Conservation (phyloP, 306 rosid species). For the Castanea mollissima region DNA sequence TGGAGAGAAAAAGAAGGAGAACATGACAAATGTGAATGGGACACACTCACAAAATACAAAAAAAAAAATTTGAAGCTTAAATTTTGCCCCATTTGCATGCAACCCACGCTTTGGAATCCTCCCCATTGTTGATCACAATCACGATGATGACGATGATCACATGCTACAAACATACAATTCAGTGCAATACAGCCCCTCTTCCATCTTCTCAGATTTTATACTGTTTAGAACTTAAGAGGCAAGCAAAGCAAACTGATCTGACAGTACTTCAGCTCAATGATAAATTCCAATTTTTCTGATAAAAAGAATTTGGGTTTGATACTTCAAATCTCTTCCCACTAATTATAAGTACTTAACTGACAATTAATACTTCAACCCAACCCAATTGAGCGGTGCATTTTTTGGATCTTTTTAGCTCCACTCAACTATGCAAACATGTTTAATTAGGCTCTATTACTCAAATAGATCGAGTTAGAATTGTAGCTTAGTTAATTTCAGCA, state of each 20-base stretch:
- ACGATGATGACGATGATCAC: not conserved
- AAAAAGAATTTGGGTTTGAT: too few relatives aligned
- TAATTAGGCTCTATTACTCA: not conserved
- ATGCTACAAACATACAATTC: not conserved
- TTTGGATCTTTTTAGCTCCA: not conserved
- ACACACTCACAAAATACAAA: conserved; percentile 1
- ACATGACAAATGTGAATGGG: conserved; percentile 45
- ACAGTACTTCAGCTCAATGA: too few relatives aligned
- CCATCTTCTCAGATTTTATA: not conserved
- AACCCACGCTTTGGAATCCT: conserved; percentile 32
- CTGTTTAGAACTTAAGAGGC: not conserved
- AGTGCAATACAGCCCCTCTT: not conserved
- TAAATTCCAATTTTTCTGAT: too few relatives aligned
- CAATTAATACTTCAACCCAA: too few relatives aligned
- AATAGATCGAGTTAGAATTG: not conserved
- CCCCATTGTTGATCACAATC: not conserved
- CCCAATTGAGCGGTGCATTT: not conserved
- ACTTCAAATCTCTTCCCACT: too few relatives aligned
- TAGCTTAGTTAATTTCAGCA: not conserved
- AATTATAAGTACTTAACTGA: too few relatives aligned
- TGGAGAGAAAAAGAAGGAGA: conserved; percentile 35
- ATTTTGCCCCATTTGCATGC: conserved; percentile 27
- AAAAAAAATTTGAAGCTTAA: conserved; percentile 22
- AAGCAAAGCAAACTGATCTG: too few relatives aligned
- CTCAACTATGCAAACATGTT: not conserved